Evolutionary conservation across 306 rosid genomes (phyloP), one percentile per base, ranked within the genome.

Genomic region (Biancaea sappan): DNA sequence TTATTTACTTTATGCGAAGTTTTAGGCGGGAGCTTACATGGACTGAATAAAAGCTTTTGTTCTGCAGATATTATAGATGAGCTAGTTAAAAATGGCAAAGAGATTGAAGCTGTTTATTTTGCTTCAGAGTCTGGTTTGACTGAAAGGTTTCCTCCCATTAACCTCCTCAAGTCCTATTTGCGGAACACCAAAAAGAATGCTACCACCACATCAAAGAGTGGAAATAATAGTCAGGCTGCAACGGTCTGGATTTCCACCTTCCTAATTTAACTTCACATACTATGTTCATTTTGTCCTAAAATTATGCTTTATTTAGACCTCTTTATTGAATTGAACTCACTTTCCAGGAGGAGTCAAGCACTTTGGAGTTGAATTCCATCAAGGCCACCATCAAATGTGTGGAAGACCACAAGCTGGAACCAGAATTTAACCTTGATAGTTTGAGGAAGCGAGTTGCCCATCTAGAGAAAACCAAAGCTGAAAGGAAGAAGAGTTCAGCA

Each of bases 361-460:
- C 84, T 69, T 48, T 74, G 67, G 97, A 91, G 80, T 78, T 89
- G 76, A 82, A 83, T 80, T 87, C 88, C 50, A 73, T 87, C 11
- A 89, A 62, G 86, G 85, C 92, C 71, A 72, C 85, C 32, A 84
- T 91, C 79, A 91, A 81, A 86, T 91, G 97, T 54, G 91, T 89
- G 57, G 97, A 91, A 80, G 97, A 91, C 85, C 90, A 84, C 90
- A 91, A 91, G 73, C 88, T 91, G 29, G 92, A 91, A 77, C 84
- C 91, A 31, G 92, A 87, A 66, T 91, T 89, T 58, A 71, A 78
- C 67, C 80, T 89, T 34, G 90, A 87, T 28, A 74, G 60, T 79
- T 41, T 89, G 83, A 84, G 80, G 81, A 91, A 79, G 81, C 84
- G 91, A 31, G 85, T 37, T 25, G 28, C 86, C 48, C 81, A 78